Evolutionary conservation across 2,329 filamentous ascomycete species (phyloP).

Genomic region (Botrytis fragariae): DNA sequence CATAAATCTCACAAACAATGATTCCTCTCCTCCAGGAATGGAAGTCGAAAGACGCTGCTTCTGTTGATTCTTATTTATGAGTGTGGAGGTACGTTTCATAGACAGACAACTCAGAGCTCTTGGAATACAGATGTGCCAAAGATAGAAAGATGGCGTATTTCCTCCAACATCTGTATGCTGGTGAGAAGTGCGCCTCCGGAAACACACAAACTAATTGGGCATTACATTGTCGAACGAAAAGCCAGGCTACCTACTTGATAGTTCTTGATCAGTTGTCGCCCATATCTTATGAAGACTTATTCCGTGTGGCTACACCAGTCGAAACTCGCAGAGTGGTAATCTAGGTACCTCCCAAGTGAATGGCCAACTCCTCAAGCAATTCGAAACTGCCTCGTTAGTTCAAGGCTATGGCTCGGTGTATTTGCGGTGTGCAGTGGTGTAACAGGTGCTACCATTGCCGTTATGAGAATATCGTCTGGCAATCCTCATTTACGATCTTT

Average conservation of each 20-base stretch:
- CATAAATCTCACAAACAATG: no score
- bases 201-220: no score
- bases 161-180: no score
- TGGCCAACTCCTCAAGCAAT: neutral
- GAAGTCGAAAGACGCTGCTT: no score
- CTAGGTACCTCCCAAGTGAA: neutral
- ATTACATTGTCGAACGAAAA: neutral
- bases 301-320: neutral
- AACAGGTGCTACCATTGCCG: neutral
- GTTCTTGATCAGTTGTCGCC: neutral
- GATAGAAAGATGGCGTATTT: fast-evolving
- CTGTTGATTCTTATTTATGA: no score
- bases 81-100: no score
- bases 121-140: neutral
- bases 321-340: neutral
- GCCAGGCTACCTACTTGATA: neutral
- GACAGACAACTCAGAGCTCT: no score
- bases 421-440: neutral
- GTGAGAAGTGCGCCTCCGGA: no score
- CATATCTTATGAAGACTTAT: neutral
- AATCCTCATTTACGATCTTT: neutral
- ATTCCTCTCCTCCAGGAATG: no score
- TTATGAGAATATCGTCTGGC: neutral
- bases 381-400: neutral
- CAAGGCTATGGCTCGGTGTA: neutral